These are phyloP conservation scores for Debaryomyces sp. DNA, from an alignment of 1,139 yeast genomes.

Conservation along the genomic window DNA sequence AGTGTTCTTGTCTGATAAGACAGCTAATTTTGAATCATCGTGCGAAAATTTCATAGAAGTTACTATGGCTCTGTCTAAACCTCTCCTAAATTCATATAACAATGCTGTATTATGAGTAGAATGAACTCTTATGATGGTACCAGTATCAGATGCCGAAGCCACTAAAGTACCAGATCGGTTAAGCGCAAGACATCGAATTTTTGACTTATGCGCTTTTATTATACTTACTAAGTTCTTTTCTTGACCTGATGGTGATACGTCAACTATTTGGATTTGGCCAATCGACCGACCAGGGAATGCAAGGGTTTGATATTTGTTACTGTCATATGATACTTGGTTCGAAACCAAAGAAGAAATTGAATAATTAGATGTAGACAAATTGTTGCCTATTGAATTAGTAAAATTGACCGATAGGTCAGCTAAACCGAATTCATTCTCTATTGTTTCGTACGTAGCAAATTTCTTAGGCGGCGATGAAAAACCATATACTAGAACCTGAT, in stretches of 20 bases:
- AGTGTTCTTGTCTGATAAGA: slow-evolving; percentile 85
- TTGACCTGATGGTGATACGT: slow-evolving; percentile 62
- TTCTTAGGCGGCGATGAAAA: slow-evolving; percentile 79
- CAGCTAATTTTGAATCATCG: slow-evolving; percentile 74
- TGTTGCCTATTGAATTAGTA: slow-evolving; percentile 9
- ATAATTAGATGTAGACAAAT: slow-evolving; percentile 19
- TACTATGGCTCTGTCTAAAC: slow-evolving; percentile 79
- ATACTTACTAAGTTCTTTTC: slow-evolving; percentile 67
- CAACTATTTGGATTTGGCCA: slow-evolving; percentile 83
- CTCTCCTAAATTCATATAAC: slow-evolving; percentile 82
- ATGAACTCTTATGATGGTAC: slow-evolving; percentile 82
- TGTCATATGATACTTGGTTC: slow-evolving; percentile 19
- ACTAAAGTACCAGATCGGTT: slow-evolving; percentile 76
- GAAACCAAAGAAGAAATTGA: slow-evolving; percentile 13
- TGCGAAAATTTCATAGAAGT: slow-evolving; percentile 86
- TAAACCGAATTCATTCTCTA: slow-evolving; percentile 65
- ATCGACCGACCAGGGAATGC: slow-evolving; percentile 72
- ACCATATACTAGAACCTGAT: slow-evolving; percentile 73
- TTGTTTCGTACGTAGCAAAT: slow-evolving; percentile 72
- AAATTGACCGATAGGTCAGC: slow-evolving; percentile 59
- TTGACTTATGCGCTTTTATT: slow-evolving; percentile 80
- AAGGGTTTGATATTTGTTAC: slow-evolving; percentile 46
- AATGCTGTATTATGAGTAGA: slow-evolving; percentile 74
- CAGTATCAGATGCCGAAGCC: slow-evolving; percentile 87
- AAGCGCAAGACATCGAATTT: slow-evolving; percentile 66